Conservation (phyloP, 1,139 yeast genomes). For the Debaryomyces robertsiae region DNA sequence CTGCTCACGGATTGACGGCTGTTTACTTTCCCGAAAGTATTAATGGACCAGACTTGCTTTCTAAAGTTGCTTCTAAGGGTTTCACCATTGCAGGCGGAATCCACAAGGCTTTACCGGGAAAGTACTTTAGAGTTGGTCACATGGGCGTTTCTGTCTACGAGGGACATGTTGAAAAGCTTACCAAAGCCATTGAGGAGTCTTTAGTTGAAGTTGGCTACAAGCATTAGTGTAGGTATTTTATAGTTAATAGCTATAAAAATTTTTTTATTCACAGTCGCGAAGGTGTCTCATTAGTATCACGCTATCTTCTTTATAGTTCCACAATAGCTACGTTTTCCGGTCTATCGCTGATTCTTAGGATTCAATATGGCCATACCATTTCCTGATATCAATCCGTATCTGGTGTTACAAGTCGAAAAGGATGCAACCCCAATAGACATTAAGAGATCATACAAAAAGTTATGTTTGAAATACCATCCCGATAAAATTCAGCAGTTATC, state of each 20-base stretch:
- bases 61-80: conserved; percentile 61
- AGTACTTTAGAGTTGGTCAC: conserved; percentile 93
- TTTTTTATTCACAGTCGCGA: background rate
- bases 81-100: conserved; percentile 90
- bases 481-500: conserved; percentile 57
- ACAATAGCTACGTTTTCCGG: too few relatives aligned
- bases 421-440: conserved; percentile 55
- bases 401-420: conserved; percentile 47
- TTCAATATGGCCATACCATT: conserved; percentile 42
- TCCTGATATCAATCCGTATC: conserved; percentile 70
- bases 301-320: too few relatives aligned
- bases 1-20: conserved; percentile 89
- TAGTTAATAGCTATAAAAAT: background rate
- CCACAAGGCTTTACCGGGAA: conserved; percentile 75
- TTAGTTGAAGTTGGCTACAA: conserved; percentile 32
- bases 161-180: conserved; percentile 44
- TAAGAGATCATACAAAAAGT: conserved; percentile 70
- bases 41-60: conserved; percentile 64
- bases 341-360: background rate
- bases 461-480: conserved; percentile 75
- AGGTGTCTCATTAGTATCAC: background rate
- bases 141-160: conserved; percentile 69
- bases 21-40: conserved; percentile 80
- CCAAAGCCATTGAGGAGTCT: conserved; percentile 40
- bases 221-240: conserved; percentile 1